Base-by-base conservation (phyloP, 805 yeast genomes). In the Priceomyces carsonii region DNA sequence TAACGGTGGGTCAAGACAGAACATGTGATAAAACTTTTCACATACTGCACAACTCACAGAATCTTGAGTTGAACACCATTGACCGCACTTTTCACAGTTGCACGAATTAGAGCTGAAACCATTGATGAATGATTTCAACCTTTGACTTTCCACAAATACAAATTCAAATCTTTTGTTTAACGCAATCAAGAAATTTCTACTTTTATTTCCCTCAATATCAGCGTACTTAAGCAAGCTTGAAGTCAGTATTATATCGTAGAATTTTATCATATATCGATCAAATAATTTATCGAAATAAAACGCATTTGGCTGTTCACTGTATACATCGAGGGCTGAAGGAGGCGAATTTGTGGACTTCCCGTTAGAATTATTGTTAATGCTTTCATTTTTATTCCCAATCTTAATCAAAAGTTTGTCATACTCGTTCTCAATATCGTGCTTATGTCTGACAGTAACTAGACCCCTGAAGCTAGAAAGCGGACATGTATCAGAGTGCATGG, bases 271-370 rank as follows among this genome's bases (percentile, higher is more conserved):
- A 58, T 87, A 86, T 35, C 95, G 65, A 58, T 91, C 97, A 59
- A 80, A 93, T 24, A 91, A 68, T 54, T 82, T 81, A 45, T 85
- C 90, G 53, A 87, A 89, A 70, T 88, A 91, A 55, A 91, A 91
- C 33, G 75, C 68, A 53, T 83, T 80, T 2, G 96, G 86, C 18
- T 56, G 56, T 25, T 66, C 61, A 29, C 80, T 66, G 57, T 73
- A 85, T 5, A 57, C 63, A 24, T 75, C 82, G 5, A 44, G n/a
- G 8, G 42, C 19, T 3, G 47, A 30, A 3, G 55, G 48, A 14
- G 50, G 29, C 3, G 45, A 34, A 12, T 37, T 40, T 29, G 30
- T 43, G 2, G 18, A 25, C n/a, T 29, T 36, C 10, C 13, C 12
- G 16, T 30, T 29, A n/a, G 32, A 21, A 32, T 27, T 39, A 9